Conservation (phyloP, 371 early-diverging fungal genomes). For the Lichtheimia ornata region DNA sequence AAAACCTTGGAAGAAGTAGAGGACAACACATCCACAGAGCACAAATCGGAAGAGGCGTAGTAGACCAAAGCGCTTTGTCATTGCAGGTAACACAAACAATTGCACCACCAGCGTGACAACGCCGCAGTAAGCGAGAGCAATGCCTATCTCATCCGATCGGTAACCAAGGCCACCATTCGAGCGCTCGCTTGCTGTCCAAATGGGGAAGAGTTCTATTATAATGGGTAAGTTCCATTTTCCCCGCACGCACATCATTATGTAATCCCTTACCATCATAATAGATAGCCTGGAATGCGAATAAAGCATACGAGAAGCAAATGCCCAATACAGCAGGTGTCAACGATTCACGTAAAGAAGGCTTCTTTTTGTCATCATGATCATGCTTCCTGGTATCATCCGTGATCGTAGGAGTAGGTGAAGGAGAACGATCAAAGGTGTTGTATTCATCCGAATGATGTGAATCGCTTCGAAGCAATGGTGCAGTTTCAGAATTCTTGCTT, state of each 20-base stretch:
- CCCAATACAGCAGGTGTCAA: constrained; percentile 40
- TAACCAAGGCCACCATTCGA: constrained; percentile 61
- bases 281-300: constrained; percentile 41
- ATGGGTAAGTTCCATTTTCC: neutral
- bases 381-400: neutral
- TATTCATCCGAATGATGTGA: neutral
- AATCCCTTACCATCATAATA: constrained; percentile 39
- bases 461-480: neutral
- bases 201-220: constrained; percentile 20
- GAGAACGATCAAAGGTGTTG: constrained; percentile 12
- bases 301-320: constrained; percentile 34
- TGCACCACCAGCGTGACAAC: constrained; percentile 55
- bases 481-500: neutral
- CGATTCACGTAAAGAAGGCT: constrained; percentile 31
- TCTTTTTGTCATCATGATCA: no score
- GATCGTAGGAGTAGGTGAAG: constrained; percentile 17
- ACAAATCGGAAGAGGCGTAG: constrained; percentile 52
- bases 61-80: constrained; percentile 50
- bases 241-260: neutral
- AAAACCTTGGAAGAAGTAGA: constrained; percentile 42
- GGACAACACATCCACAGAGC: constrained; percentile 35
- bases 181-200: constrained; percentile 18
- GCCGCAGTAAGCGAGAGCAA: constrained; percentile 55
- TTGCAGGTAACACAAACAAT: constrained; percentile 45
- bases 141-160: constrained; percentile 51